phyloP scores from a whole-genome alignment of 345 rosid species.

The Lepidium didymum region DNA sequence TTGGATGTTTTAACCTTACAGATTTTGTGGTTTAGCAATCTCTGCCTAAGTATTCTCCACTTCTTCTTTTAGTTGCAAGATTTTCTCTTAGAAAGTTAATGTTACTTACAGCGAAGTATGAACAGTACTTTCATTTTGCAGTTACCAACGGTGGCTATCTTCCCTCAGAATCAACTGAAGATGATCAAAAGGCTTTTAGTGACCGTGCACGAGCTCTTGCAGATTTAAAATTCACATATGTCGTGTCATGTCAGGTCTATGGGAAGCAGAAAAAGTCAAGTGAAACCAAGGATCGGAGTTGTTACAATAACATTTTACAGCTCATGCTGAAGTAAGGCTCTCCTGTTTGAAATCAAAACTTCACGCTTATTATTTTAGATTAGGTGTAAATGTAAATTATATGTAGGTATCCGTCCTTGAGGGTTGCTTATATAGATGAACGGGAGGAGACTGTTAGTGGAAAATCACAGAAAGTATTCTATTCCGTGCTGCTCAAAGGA shows the following conservation, averaged over 20 bases:
- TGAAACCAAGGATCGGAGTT: constrained; percentile 47
- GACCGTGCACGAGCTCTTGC: constrained; percentile 64
- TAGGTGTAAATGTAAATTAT: background rate
- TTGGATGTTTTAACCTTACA: background rate
- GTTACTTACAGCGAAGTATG: background rate
- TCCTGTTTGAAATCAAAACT: background rate
- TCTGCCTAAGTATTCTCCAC: background rate
- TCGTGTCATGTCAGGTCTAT: constrained; percentile 93
- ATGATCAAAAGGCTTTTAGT: constrained; percentile 8
- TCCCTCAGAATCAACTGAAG: constrained; percentile 30
- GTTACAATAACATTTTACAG: constrained; percentile 67
- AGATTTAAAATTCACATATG: constrained; percentile 88
- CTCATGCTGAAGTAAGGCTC: constrained; percentile 78
- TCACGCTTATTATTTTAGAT: background rate
- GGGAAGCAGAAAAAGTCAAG: constrained; percentile 76
- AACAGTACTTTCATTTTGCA: constrained; percentile 30
- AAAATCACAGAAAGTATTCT: constrained; percentile 48
- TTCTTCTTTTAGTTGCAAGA: background rate
- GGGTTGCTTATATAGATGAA: constrained; percentile 89
- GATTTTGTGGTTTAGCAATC: background rate
- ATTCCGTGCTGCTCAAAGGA: constrained; percentile 93
- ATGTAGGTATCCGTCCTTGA: constrained; percentile 79
- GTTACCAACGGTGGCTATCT: constrained; percentile 31
- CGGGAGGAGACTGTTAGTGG: constrained; percentile 60
- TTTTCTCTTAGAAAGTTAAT: constrained; percentile 4